Percentiles rank a stretch among this genome's conserved stretches.
These are phyloP conservation scores for Diutina scorzettiae DNA, from an alignment of 1,139 yeast species.

Conservation along the genomic window DNA sequence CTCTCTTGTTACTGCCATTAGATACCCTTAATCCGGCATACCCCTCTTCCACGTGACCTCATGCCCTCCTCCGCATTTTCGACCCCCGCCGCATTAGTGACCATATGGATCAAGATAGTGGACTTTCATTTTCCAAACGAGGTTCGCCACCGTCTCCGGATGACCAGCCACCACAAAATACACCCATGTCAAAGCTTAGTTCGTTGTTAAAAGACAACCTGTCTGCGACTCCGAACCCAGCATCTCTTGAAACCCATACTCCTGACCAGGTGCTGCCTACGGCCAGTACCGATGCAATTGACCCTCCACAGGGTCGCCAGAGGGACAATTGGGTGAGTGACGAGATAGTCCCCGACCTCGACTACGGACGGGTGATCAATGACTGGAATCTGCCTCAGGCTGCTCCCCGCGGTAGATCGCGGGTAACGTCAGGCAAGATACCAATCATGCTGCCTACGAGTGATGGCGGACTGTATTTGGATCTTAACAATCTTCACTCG, in stretches of 20 bases:
- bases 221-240: too few species aligned
- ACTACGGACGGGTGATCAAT: constrained; percentile 32
- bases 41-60: too few species aligned
- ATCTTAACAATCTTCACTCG: constrained; percentile 34
- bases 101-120: background rate
- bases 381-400: constrained; percentile 19
- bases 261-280: too few species aligned
- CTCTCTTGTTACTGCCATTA: too few species aligned
- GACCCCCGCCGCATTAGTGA: too few species aligned
- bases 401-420: constrained; percentile 6
- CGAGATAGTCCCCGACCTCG: constrained; percentile 61
- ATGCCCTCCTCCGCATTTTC: too few species aligned
- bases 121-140: background rate
- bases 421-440: background rate
- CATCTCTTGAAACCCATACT: too few species aligned
- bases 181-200: constrained; percentile 1
- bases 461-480: constrained; percentile 21
- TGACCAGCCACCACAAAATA: background rate
- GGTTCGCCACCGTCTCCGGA: background rate
- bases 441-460: background rate
- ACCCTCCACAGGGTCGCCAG: too few species aligned
- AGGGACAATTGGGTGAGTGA: constrained; percentile 21
- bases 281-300: too few species aligned
- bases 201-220: background rate
- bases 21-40: too few species aligned